Evolutionary conservation across 352 stramenopile species (phyloP).

Genomic region (Globisporangium paroecandrum): DNA sequence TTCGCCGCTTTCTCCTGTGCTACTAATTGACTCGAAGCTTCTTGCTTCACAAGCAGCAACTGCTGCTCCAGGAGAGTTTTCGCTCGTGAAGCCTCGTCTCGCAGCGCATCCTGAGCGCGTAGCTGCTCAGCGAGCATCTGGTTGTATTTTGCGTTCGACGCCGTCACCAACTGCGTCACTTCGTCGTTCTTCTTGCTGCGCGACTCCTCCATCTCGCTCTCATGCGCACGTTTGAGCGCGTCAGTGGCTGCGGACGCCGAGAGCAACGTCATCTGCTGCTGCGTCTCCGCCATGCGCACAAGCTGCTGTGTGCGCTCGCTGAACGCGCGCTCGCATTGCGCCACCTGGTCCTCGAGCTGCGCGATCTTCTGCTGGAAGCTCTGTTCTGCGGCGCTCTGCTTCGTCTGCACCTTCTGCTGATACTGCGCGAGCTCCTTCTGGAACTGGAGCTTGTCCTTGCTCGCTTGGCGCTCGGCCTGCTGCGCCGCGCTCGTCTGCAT

Average conservation of each 20-base stretch:
- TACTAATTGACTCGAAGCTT: conserved; percentile 8
- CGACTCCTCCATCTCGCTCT: conserved; percentile 28
- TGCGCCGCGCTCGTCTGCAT: conserved; percentile 26
- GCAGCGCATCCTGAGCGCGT: conserved; percentile 49
- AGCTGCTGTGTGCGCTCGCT: conserved; percentile 41
- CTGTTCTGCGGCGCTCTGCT: conserved; percentile 16
- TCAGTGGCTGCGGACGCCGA: conserved; percentile 15
- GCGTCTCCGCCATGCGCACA: conserved; percentile 28
- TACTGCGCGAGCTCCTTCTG: conserved; percentile 34
- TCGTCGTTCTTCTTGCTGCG: conserved; percentile 49
- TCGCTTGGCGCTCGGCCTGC: conserved; percentile 30
- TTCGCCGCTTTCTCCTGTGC: conserved; percentile 15
- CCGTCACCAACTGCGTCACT: conserved; percentile 59
- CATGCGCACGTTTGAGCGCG: conserved; percentile 15
- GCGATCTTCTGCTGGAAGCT: conserved; percentile 45
- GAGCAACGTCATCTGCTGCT: conserved; percentile 19
- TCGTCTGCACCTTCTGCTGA: conserved; percentile 23
- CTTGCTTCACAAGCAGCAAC: conserved; percentile 7
- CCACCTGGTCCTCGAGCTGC: conserved; percentile 42
- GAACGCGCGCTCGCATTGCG: conserved; percentile 33
- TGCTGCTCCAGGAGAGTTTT: conserved; percentile 19
- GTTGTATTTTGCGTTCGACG: conserved; percentile 70
- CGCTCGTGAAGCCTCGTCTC: conserved; percentile 23
- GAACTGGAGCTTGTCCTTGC: conserved; percentile 36
- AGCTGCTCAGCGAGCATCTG: conserved; percentile 73